Base-by-base conservation (phyloP, 2,329 filamentous ascomycete species). In the Xylaria sp. region DNA sequence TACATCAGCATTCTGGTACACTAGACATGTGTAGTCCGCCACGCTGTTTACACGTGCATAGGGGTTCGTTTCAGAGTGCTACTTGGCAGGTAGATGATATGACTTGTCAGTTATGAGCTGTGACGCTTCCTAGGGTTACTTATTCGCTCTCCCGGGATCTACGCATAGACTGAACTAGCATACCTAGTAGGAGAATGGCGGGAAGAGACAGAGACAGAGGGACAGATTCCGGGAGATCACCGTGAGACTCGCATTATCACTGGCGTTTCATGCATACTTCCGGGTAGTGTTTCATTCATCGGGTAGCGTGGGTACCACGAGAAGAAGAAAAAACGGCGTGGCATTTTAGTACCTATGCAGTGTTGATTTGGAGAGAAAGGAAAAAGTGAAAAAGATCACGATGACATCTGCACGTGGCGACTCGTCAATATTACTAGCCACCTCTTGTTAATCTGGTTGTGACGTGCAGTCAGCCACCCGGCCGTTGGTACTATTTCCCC, bases 241-340 rank as follows among this genome's bases (percentile, higher is more conserved):
- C n/a, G 23, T 58, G 55, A 44, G 55, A 44, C 55, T 42, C 16
- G 37, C 55, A 44, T 58, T 27, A 29, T 44, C 35, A 55, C 21
- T 54, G 57, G 25, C 27, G 48, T 35, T 64, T 59, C 27, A 60
- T 65, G 63, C 63, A 65, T 13, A 18, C 27, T 32, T 40, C 48
- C 37, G 29, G 63, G 25, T 16, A 18, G 48, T 35, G 48, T 60
- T 47, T 54, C 48, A 60, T 35, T 37, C 55, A 48, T 40, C 48
- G 25, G 55, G 47, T 51, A 53, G 44, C 25, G 23, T 32, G 27
- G 48, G 48, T 59, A 16, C 25, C 55, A 59, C 47, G 42, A 27
- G 48, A 32, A 47, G 16, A 6, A n/a, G n/a, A 35, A 35, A 10
- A 35, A 60, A 44, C 47, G 21, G 35, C 47, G 47, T 65, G 37